Percentiles rank a stretch among this genome's conserved stretches.
These are phyloP conservation scores for Erigeron canadensis DNA, from an alignment of 129 eudicot genomes.

Conservation along the genomic window DNA sequence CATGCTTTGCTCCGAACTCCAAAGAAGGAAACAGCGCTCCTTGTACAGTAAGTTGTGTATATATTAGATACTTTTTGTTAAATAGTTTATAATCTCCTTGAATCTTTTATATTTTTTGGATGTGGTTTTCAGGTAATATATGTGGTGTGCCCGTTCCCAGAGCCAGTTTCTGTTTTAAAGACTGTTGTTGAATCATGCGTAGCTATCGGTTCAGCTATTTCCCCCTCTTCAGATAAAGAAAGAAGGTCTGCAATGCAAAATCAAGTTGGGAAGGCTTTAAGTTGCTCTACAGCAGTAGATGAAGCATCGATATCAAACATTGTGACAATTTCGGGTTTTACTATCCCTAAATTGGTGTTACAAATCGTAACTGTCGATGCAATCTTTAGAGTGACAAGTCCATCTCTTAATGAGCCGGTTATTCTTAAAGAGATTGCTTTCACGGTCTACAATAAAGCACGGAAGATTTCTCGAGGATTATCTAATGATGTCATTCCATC, in stretches of 20 bases:
- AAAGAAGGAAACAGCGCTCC: conserved; percentile 86
- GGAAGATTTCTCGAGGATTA: conserved; percentile 71
- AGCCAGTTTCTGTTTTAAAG: conserved; percentile 78
- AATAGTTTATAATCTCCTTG: background rate
- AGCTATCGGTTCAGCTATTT: conserved; percentile 75
- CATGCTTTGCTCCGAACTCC: conserved; percentile 55
- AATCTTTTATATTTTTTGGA: conserved; percentile 6
- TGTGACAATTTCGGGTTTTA: conserved; percentile 79
- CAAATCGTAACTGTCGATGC: conserved; percentile 92
- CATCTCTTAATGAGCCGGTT: conserved; percentile 67
- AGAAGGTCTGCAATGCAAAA: conserved; percentile 71
- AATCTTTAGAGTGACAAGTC: conserved; percentile 90
- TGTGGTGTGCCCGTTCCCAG: conserved; percentile 98
- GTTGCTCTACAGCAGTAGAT: conserved; percentile 79
- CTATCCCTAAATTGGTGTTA: conserved; percentile 78
- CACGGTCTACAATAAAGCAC: conserved; percentile 96
- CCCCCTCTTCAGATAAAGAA: conserved; percentile 80
- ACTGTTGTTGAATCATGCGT: conserved; percentile 79
- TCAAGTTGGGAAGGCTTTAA: conserved; percentile 92
- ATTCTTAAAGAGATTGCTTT: conserved; percentile 90
- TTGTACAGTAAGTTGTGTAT: conserved; percentile 63
- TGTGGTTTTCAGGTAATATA: conserved; percentile 67
- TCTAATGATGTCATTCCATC: conserved; percentile 56
- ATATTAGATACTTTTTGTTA: background rate
- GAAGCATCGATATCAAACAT: conserved; percentile 89